Base-by-base conservation (phyloP, 1,284 basidiomycete genomes). In the Takashimella koratensis region DNA sequence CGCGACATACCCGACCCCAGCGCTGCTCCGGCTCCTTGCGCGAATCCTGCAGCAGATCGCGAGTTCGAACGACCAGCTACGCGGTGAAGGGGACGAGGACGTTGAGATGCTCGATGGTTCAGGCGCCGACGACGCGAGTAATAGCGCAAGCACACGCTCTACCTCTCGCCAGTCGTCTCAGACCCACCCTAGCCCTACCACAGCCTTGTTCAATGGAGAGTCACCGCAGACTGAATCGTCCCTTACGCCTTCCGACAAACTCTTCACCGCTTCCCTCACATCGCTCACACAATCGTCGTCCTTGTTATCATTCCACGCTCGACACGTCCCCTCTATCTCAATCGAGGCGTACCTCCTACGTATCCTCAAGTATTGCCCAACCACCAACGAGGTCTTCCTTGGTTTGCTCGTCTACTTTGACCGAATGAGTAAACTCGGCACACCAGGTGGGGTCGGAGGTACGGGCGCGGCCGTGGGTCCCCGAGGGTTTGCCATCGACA, bases 311-410 rank as follows among this genome's bases (percentile, higher is more conserved):
- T 98, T 98, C 73, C 94, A 98, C 73, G 95, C 95, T 0, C 84
- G 95, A 24, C 95, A 97, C 73, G 83, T 98, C 25, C 95, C 95
- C 8, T 89, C 89, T 27, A 98, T 98, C 71, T 83, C 88, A 23
- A 90, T 98, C 66, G 94, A 98, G 74, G 85, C 89, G 3, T 98
- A 98, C 71, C 84, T 98, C 10, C 79, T 95, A 26, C 86, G 95
- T 41, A 98, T 98, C 59, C 84, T 97, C 76, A 97, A 95, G 71
- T 98, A 98, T 74, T 98, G 95, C 73, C 95, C 95, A 2, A 94
- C 94, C 2, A 95, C 94, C 43, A 98, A 98, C 77, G 91, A 98
- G 70, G 95, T 98, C 43, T 98, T 98, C 70, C 81, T 98, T 8
- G 86, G 89, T 41, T 79, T 98, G 43, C 80, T 98, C 51, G 93